Evolutionary conservation across 2,329 filamentous ascomycete genomes (phyloP).

Genomic region (Ophiocordyceps australis): DNA sequence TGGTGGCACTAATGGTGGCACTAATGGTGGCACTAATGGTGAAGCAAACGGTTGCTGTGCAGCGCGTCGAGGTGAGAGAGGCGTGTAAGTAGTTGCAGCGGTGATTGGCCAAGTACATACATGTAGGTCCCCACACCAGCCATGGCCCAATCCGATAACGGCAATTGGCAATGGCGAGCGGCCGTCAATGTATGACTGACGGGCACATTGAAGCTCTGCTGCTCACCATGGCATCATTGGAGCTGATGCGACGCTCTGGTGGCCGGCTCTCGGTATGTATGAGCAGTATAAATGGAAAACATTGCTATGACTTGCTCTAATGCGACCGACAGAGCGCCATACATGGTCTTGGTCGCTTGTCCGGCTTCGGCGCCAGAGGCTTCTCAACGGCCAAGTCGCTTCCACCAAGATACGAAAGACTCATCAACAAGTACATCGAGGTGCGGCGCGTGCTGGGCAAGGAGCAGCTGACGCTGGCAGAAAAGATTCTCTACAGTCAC

Average conservation of each 20-base stretch:
- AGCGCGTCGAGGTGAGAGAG: no score
- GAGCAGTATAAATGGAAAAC: not conserved
- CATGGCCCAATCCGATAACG: constrained; percentile 14
- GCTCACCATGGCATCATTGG: constrained; percentile 28
- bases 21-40: no score
- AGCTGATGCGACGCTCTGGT: constrained; percentile 28
- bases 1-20: no score
- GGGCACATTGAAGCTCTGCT: no score
- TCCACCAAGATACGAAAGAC: constrained; percentile 63
- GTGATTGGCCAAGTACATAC: no score
- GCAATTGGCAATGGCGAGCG: constrained; percentile 13
- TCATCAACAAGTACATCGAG: constrained; percentile 57
- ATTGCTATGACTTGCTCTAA: not conserved
- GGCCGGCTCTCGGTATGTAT: constrained; percentile 24
- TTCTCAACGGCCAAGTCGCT: constrained; percentile 23
- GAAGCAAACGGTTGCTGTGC: no score
- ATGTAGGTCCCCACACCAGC: no score
- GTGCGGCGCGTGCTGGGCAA: constrained; percentile 56
- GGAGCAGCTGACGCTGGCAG: constrained; percentile 64
- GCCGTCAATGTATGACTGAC: no score
- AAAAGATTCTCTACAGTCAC: constrained; percentile 97
- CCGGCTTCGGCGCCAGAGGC: constrained; percentile 9
- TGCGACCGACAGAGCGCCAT: constrained; percentile 16
- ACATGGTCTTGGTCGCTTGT: constrained; percentile 13
- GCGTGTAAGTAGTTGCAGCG: no score